Conservation (phyloP, 1,284 basidiomycete genomes). For the Moesziomyces parantarcticus region DNA sequence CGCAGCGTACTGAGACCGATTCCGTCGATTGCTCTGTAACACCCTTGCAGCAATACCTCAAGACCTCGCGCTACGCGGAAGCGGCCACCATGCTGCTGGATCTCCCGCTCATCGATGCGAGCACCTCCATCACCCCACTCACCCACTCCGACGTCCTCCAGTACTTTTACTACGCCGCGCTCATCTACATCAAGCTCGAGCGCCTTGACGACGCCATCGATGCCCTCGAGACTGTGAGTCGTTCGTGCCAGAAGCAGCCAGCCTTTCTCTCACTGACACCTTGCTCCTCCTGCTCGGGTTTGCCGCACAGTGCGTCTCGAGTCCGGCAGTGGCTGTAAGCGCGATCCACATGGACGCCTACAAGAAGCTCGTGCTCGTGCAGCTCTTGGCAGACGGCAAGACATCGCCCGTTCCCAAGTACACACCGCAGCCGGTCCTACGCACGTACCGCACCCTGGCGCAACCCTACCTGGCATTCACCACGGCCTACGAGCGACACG, state of each 20-base stretch:
- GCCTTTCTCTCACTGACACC: neutral
- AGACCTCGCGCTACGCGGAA: slow-evolving; percentile 39
- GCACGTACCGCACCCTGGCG: slow-evolving; percentile 22
- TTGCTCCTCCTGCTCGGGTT: neutral
- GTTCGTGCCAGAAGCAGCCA: slow-evolving; percentile 2
- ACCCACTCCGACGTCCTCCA: slow-evolving; percentile 52
- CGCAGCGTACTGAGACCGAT: neutral
- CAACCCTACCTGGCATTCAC: slow-evolving; percentile 30
- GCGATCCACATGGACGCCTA: slow-evolving; percentile 84
- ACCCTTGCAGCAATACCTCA: slow-evolving; percentile 32
- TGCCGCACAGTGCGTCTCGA: slow-evolving; percentile 72
- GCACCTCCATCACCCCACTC: slow-evolving; percentile 31
- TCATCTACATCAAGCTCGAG: slow-evolving; percentile 48
- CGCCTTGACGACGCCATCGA: slow-evolving; percentile 46
- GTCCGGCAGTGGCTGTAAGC: slow-evolving; percentile 76
- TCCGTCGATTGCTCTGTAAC: neutral
- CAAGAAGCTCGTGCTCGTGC: slow-evolving; percentile 81
- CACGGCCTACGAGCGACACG: slow-evolving; percentile 24
- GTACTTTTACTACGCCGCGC: slow-evolving; percentile 59
- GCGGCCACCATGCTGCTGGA: slow-evolving; percentile 48
- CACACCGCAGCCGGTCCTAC: slow-evolving; percentile 19
- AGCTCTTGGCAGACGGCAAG: slow-evolving; percentile 78
- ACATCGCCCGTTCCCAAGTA: slow-evolving; percentile 31
- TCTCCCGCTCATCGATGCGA: slow-evolving; percentile 40
- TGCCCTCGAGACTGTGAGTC: slow-evolving; percentile 48